A percentile compares a stretch with the other conserved stretches of the same genome.
phyloP scores from a whole-genome alignment of 495 filamentous ascomycete species.

The Xeromyces bisporus region DNA sequence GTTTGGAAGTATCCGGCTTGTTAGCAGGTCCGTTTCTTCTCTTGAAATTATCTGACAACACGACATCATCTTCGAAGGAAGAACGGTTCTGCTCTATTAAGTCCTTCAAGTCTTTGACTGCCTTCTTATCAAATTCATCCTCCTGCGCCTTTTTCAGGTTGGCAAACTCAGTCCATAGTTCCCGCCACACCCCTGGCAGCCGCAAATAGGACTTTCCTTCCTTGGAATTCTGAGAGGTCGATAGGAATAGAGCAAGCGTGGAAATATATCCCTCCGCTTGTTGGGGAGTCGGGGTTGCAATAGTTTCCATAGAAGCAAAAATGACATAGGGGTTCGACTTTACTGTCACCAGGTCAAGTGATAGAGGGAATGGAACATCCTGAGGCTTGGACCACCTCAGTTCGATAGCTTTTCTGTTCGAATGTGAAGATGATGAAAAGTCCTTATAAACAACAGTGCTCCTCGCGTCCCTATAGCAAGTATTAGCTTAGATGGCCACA shows the following conservation, averaged over 20 bases:
- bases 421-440: constrained; percentile 54
- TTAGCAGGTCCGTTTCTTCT: constrained; percentile 40
- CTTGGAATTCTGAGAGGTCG: constrained; percentile 58
- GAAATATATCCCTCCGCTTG: constrained; percentile 81
- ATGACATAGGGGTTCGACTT: constrained; percentile 27
- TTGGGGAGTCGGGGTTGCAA: constrained; percentile 56
- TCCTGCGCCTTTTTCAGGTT: constrained; percentile 47
- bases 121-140: constrained; percentile 49
- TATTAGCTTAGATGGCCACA: background rate
- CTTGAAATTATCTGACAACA: constrained; percentile 49
- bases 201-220: constrained; percentile 75
- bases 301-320: constrained; percentile 50
- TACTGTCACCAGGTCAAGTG: constrained; percentile 22
- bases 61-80: constrained; percentile 48
- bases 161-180: constrained; percentile 67
- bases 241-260: constrained; percentile 60
- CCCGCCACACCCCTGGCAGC: constrained; percentile 64
- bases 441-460: constrained; percentile 46
- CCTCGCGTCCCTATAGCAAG: constrained; percentile 40
- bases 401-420: constrained; percentile 52
- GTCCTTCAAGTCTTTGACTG: constrained; percentile 34
- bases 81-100: constrained; percentile 27
- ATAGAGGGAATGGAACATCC: constrained; percentile 30
- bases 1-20: constrained; percentile 23
- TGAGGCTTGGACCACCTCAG: constrained; percentile 71